Base-by-base conservation (phyloP, 116 monocot genomes). In the Iris pallida region DNA sequence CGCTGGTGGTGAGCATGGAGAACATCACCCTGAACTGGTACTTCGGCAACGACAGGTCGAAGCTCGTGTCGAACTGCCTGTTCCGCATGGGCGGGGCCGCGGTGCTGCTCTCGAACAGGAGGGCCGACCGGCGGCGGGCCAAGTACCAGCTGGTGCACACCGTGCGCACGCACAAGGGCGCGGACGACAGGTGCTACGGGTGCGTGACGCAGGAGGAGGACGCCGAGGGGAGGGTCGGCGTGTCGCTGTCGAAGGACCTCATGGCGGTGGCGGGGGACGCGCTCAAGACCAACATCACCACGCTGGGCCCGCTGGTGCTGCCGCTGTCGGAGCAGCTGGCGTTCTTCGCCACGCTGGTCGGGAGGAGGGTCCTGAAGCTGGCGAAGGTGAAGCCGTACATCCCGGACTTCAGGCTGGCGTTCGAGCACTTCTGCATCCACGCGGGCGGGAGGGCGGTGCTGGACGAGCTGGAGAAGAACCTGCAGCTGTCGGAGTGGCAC, bases 381-480 rank as follows among this genome's bases (percentile, higher is more conserved):
- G 81, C 84, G 81, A 87, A 90, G 86, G 66, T 82, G 87, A 91
- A 84, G 72, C 87, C 90, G 1, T 90, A 90, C 83, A 90, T 90
- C 9, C 90, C 90, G 6, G 90, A 84, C 58, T 82, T 82, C 53
- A 77, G 73, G 73, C 52, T 77, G 10, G 82, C 82, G 10, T 82
- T 82, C 42, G 82, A 82, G 64, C 82, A 82, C 57, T 82, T 82
- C 69, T 82, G 82, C 65, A 82, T 82, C 47, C 77, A 82, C 42
- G 77, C 81, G 5, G 90, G 90, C 4, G 90, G 90, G 0, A 73
- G 90, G 30, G 90, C 90, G 1, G 90, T 87, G 10, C 51, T 91
- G 72, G 91, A 91, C 56, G 91, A 91, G 63, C 47, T 91, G 59
- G 91, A 91, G 87, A 91, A 86, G 82, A 91, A 91, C 66, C 49